Conservation (phyloP, 257 asterid species). For the Haberlea rhodopensis region DNA sequence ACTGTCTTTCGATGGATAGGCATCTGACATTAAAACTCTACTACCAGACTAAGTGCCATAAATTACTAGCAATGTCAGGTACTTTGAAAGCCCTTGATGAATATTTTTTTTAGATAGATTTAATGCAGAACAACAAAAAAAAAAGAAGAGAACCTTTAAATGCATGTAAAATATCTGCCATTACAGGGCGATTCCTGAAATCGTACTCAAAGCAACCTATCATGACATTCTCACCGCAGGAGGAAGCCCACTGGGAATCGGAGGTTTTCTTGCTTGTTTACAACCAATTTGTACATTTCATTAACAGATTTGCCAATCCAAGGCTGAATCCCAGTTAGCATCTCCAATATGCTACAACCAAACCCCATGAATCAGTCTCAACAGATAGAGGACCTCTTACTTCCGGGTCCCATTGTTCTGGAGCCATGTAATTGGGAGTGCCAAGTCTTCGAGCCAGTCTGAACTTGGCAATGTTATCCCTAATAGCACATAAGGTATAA, state of each 20-base stretch:
- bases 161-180: slow-evolving; percentile 74
- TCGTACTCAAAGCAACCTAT: slow-evolving; percentile 87
- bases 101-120: neutral
- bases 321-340: slow-evolving; percentile 81
- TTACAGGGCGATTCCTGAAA: slow-evolving; percentile 75
- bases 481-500: slow-evolving; percentile 56
- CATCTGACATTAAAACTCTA: no score
- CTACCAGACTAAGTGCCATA: no score
- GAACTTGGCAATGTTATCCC: slow-evolving; percentile 56
- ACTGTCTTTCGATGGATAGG: no score
- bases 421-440: slow-evolving; percentile 90
- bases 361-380: slow-evolving; percentile 96
- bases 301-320: slow-evolving; percentile 81
- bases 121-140: neutral
- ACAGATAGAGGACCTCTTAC: slow-evolving; percentile 78
- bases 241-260: slow-evolving; percentile 78
- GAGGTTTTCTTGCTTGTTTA: slow-evolving; percentile 72
- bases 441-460: slow-evolving; percentile 68
- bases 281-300: slow-evolving; percentile 65
- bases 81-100: no score
- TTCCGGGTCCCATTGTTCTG: slow-evolving; percentile 95
- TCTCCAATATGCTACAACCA: slow-evolving; percentile 84
- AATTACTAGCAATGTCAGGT: no score
- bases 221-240: slow-evolving; percentile 76
- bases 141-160: slow-evolving; percentile 62